Percentiles rank a stretch among this genome's conserved stretches.
phyloP scores from a whole-genome alignment of 2,329 filamentous ascomycete species.

The Xylaria hypoxylon region DNA sequence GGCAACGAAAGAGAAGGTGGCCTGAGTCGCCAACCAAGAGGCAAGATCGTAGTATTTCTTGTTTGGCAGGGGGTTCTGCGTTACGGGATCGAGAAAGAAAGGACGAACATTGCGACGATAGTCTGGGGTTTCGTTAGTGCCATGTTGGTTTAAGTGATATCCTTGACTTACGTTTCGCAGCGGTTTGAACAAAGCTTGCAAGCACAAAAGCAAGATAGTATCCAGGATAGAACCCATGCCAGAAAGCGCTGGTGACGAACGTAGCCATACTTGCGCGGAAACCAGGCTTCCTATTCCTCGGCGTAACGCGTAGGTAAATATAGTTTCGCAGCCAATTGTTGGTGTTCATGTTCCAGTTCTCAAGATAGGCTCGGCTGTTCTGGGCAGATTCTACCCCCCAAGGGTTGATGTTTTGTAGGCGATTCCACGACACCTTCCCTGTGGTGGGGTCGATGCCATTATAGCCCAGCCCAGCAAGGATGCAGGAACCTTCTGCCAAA shows the following conservation, averaged over 20 bases:
- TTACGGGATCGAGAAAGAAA: conserved; percentile 87
- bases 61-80: conserved; percentile 71
- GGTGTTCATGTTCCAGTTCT: conserved; percentile 98
- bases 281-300: conserved; percentile 93
- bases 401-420: conserved; percentile 89
- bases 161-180: conserved; percentile 83
- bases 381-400: conserved; percentile 89
- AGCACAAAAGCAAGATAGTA: conserved; percentile 94
- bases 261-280: conserved; percentile 95
- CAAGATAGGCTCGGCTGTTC: conserved; percentile 92
- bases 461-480: conserved; percentile 92
- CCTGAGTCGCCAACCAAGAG: conserved; percentile 80
- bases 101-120: conserved; percentile 89
- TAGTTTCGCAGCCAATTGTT: conserved; percentile 98
- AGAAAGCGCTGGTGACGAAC: conserved; percentile 93
- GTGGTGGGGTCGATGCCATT: conserved; percentile 89
- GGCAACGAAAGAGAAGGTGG: conserved; percentile 84
- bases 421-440: conserved; percentile 87
- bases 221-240: conserved; percentile 98
- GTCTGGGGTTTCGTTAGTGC: conserved; percentile 65
- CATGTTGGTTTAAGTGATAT: neutral
- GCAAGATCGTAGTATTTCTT: conserved; percentile 90
- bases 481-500: conserved; percentile 92
- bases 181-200: conserved; percentile 90
- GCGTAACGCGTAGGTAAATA: conserved; percentile 93